phyloP scores from a whole-genome alignment of 2,329 filamentous ascomycete species.

The Stagonosporopsis cucurbitacearum region DNA sequence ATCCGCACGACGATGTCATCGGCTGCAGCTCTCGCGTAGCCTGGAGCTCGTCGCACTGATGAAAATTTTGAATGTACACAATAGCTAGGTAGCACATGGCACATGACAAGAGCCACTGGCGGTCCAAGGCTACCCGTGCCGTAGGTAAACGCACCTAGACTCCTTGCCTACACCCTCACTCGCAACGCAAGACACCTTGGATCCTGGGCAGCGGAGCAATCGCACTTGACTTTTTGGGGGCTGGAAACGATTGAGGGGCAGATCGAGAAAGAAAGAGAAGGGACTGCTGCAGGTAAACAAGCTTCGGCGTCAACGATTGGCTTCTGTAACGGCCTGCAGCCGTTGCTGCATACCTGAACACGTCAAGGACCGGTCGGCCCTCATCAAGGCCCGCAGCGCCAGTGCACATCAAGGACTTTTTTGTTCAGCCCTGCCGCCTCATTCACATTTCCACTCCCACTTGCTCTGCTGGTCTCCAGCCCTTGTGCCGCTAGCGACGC shows the following conservation, averaged over 20 bases:
- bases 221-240: conserved; percentile 36
- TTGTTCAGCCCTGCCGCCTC: conserved; percentile 38
- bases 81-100: conserved; percentile 3
- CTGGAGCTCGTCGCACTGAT: neutral
- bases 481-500: conserved; percentile 24
- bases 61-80: neutral
- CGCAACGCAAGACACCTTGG: conserved; percentile 17
- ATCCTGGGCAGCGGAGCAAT: conserved; percentile 7
- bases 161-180: neutral
- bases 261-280: conserved; percentile 33
- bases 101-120: conserved; percentile 6
- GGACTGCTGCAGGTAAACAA: conserved; percentile 41
- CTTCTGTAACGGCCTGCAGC: conserved; percentile 34
- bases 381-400: conserved; percentile 34
- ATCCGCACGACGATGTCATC: conserved; percentile 26
- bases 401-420: conserved; percentile 37
- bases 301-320: conserved; percentile 47
- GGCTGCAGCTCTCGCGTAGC: conserved; percentile 8
- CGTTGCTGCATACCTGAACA: conserved; percentile 41
- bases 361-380: conserved; percentile 42
- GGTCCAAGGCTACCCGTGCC: conserved; percentile 2
- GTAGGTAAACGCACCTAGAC: neutral
- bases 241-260: conserved; percentile 30
- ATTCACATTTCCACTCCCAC: conserved; percentile 20
- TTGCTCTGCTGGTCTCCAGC: conserved; percentile 21